Evolutionary conservation across 2,329 filamentous ascomycete genomes (phyloP).

Genomic region (Ascochyta viciae-villosae): DNA sequence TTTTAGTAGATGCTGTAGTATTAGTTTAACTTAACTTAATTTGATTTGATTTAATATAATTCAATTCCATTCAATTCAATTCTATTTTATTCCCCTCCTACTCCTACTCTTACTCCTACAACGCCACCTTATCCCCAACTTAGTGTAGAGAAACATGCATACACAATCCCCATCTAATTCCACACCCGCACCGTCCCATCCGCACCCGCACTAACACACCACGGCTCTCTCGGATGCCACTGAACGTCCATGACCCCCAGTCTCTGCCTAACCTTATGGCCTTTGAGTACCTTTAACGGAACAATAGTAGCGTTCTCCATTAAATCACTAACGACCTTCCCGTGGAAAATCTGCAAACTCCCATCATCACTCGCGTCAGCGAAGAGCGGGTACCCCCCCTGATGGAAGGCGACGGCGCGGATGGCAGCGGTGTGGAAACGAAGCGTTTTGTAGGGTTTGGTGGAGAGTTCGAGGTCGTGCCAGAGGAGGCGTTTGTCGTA

Average conservation of each 20-base stretch:
- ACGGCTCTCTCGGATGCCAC: slow-evolving; percentile 94
- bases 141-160: too few species aligned
- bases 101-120: too few species aligned
- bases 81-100: too few species aligned
- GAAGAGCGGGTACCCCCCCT: slow-evolving; percentile 79
- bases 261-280: slow-evolving; percentile 84
- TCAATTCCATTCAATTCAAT: too few species aligned
- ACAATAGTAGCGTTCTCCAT: slow-evolving; percentile 98
- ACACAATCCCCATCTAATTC: slow-evolving; percentile 54
- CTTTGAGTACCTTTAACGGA: slow-evolving; percentile 89
- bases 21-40: too few species aligned
- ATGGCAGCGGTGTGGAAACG: slow-evolving; percentile 94
- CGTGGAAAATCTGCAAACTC: slow-evolving; percentile 93
- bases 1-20: too few species aligned
- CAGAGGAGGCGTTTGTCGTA: slow-evolving; percentile 94
- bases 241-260: slow-evolving; percentile 92
- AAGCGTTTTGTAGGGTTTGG: slow-evolving; percentile 92
- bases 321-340: slow-evolving; percentile 90
- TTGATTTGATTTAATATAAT: too few species aligned
- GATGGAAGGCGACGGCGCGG: slow-evolving; percentile 86
- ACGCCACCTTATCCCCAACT: too few species aligned
- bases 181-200: slow-evolving; percentile 93
- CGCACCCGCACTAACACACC: slow-evolving; percentile 92
- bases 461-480: slow-evolving; percentile 94
- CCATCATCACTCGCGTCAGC: slow-evolving; percentile 96